These are phyloP conservation scores for Albophoma yamanashiensis DNA, from an alignment of 2,329 filamentous ascomycete species.

Conservation along the genomic window DNA sequence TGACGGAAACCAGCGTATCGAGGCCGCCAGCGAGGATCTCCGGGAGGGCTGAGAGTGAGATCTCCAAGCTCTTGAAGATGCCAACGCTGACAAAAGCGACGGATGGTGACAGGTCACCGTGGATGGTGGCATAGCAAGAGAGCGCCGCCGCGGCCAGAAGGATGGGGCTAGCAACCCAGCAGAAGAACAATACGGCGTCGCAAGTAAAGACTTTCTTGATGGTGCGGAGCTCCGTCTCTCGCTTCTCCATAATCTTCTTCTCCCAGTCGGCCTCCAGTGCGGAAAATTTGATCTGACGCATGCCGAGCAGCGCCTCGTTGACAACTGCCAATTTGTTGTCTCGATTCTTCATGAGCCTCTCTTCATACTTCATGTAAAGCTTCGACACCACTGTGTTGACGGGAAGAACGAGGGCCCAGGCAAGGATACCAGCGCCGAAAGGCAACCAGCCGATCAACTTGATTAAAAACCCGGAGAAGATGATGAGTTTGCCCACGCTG, in stretches of 20 bases:
- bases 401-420: slow-evolving; percentile 55
- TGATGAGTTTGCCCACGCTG: slow-evolving; percentile 49
- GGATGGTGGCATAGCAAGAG: slow-evolving; percentile 52
- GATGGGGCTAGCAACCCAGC: slow-evolving; percentile 66
- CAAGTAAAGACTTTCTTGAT: slow-evolving; percentile 57
- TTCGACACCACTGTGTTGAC: slow-evolving; percentile 58
- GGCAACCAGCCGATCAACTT: slow-evolving; percentile 62
- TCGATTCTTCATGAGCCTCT: slow-evolving; percentile 62
- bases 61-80: slow-evolving; percentile 64
- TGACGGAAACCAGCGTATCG: slow-evolving; percentile 63
- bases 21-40: slow-evolving; percentile 61
- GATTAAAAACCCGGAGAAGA: slow-evolving; percentile 58
- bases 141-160: slow-evolving; percentile 62
- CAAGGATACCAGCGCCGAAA: slow-evolving; percentile 52
- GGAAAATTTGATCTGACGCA: slow-evolving; percentile 78
- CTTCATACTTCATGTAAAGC: slow-evolving; percentile 53
- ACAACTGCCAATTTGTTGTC: slow-evolving; percentile 68
- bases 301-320: slow-evolving; percentile 67
- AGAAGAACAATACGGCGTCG: slow-evolving; percentile 52
- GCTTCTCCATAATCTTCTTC: slow-evolving; percentile 49
- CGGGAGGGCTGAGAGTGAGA: slow-evolving; percentile 59
- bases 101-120: slow-evolving; percentile 56
- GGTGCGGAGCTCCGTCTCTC: slow-evolving; percentile 55
- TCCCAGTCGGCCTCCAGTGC: slow-evolving; percentile 69
- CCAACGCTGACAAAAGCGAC: slow-evolving; percentile 72